Evolutionary conservation across 371 early-diverging fungal genomes (phyloP), one percentile per base, ranked within the genome.

Genomic region (Mucor saturninus): DNA sequence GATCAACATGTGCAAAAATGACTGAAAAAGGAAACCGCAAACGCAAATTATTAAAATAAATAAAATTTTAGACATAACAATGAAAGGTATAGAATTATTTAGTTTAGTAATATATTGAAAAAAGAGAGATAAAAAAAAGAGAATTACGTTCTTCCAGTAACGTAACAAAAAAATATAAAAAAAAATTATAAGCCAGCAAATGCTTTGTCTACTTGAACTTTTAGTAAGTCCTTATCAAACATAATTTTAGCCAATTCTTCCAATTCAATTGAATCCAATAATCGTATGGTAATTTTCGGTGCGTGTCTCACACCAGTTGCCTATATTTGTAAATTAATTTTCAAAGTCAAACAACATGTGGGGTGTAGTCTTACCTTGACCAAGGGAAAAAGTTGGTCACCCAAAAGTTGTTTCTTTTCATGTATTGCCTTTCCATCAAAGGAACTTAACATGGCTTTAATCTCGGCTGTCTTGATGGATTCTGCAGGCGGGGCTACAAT

Each of bases 191-290:
- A 49, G 21, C 32, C 49, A 10, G 63, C 63, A 10, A 58, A 61
- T 40, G 73, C 78, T n/a, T 64, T 68, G 2, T 75, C 61, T 1
- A 81, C 79, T 51, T 73, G 76, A 31, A 42, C 39, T 51, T 71
- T 80, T 38, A 84, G 65, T 45, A 46, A 56, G 3, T 70, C 69
- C 31, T 63, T 61, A 52, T 84, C 71, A 54, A 73, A 72, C 83
- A 84, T 84, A 7, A 68, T 56, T 45, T 72, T 72, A 26, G 83
- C 85, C 50, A 84, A 65, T 26, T 71, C 75, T 21, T 70, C 62
- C 35, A 84, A 56, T 37, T 77, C 72, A 15, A 83, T 64, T 5
- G 77, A 76, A 62, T 84, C 85, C 54, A 84, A 56, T 46, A 84
- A 72, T 21, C 73, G 73, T 37, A 84, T 79, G 5, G 82, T 82